These are phyloP conservation scores for Boletus patriciae DNA, from an alignment of 768 basidiomycete genomes.

Conservation along the genomic window DNA sequence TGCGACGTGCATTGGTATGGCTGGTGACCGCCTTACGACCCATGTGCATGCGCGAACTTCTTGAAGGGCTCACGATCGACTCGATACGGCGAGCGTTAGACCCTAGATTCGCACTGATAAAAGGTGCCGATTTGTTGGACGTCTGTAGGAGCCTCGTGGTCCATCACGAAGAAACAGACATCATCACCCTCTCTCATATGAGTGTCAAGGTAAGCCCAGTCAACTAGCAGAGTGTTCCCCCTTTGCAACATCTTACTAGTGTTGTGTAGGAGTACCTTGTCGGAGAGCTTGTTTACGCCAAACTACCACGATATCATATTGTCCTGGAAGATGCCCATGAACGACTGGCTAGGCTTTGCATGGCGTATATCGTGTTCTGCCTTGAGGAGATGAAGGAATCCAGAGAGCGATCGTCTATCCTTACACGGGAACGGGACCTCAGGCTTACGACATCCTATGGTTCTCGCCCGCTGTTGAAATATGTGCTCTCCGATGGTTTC, in stretches of 20 bases:
- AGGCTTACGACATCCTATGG: not conserved
- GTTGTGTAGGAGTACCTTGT: constrained; percentile 7
- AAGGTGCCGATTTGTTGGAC: not conserved
- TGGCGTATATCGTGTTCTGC: constrained; percentile 2
- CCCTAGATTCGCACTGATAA: not conserved
- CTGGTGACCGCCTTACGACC: constrained; percentile 5
- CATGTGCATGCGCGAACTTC: not conserved
- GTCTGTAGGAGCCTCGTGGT: constrained; percentile 3
- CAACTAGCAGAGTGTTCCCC: no score
- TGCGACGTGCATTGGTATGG: constrained; percentile 4
- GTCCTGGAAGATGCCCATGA: constrained; percentile 2
- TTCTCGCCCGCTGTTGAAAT: constrained; percentile 1
- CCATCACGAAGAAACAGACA: constrained; percentile 1
- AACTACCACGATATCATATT: not conserved
- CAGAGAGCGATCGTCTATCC: not conserved
- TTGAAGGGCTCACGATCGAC: constrained; percentile 6
- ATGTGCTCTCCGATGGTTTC: constrained; percentile 4
- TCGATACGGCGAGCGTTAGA: not conserved
- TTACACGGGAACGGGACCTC: not conserved
- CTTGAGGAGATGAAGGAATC: constrained; percentile 3
- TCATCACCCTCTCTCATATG: constrained; percentile 8
- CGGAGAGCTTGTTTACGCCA: not conserved
- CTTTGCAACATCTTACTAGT: no score
- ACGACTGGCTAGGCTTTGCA: constrained; percentile 7
- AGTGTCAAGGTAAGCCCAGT: constrained; percentile 7